These are phyloP conservation scores for Crithidia mellificae DNA, from an alignment of 208 protist species.

Conservation along the genomic window DNA sequence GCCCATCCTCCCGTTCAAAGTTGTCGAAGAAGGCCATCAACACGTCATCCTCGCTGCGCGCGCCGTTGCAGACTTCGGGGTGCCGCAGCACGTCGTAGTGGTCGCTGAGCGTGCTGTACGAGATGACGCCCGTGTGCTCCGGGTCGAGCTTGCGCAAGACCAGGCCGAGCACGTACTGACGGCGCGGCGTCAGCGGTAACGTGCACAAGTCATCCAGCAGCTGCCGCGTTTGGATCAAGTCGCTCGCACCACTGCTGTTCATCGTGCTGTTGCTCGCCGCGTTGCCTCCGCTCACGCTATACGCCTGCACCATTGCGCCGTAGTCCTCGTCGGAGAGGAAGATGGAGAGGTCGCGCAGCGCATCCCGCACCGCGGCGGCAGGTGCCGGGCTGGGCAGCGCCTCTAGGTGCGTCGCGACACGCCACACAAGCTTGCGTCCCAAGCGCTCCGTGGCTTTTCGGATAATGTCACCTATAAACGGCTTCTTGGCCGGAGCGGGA, in stretches of 20 bases:
- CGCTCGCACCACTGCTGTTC: neutral
- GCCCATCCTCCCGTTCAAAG: slow-evolving; percentile 39
- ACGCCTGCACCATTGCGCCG: slow-evolving; percentile 34
- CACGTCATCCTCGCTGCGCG: slow-evolving; percentile 50
- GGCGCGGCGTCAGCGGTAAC: slow-evolving; percentile 46
- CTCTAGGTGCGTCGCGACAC: slow-evolving; percentile 47
- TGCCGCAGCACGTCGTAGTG: slow-evolving; percentile 81
- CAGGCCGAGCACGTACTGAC: slow-evolving; percentile 65
- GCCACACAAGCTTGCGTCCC: slow-evolving; percentile 71
- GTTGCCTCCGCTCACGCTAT: slow-evolving; percentile 15
- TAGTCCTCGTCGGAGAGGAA: slow-evolving; percentile 72
- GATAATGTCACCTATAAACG: slow-evolving; percentile 40
- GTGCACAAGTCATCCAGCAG: slow-evolving; percentile 52
- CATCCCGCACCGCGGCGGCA: slow-evolving; percentile 51
- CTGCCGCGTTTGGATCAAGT: slow-evolving; percentile 21
- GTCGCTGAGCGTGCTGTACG: slow-evolving; percentile 39
- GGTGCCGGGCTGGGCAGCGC: slow-evolving; percentile 27
- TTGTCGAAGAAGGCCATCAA: slow-evolving; percentile 49
- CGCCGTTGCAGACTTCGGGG: slow-evolving; percentile 53
- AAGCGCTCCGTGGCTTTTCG: slow-evolving; percentile 67
- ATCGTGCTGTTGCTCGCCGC: neutral
- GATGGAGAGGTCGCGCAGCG: slow-evolving; percentile 60
- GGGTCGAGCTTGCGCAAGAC: slow-evolving; percentile 67
- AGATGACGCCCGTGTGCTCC: slow-evolving; percentile 44
- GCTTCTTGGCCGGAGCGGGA: slow-evolving; percentile 19